Conservation (phyloP, 345 rosid species). For the Acer yangbiense region DNA sequence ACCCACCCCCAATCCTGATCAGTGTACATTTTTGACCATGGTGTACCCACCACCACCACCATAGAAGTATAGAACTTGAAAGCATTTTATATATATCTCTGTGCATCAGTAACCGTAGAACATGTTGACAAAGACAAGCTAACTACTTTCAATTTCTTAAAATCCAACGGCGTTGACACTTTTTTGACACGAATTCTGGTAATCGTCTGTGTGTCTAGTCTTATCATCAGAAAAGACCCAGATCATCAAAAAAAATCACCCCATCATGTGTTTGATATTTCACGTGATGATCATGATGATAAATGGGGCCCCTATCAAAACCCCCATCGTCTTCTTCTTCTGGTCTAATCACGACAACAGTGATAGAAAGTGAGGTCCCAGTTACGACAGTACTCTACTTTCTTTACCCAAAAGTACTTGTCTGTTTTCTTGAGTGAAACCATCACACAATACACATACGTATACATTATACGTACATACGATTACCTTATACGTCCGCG, state of each 20-base stretch:
- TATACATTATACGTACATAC: background rate
- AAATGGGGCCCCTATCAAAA: background rate
- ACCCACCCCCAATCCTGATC: conserved; percentile 15
- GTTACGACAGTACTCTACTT: background rate
- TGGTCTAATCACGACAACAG: conserved; percentile 32
- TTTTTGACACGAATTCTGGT: conserved; percentile 32
- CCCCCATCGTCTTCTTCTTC: background rate
- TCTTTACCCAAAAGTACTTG: conserved; percentile 20
- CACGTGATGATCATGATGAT: conserved; percentile 19
- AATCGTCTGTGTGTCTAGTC: conserved; percentile 26
- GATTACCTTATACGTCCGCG: background rate
- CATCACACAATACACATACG: too few species aligned
- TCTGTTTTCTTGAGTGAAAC: conserved; percentile 11
- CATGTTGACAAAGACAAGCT: conserved; percentile 39
- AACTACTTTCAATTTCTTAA: conserved; percentile 28
- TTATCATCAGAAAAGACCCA: conserved; percentile 31
- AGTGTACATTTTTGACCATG: background rate
- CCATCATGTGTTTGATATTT: conserved; percentile 15
- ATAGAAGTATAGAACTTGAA: background rate
- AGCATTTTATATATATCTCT: background rate
- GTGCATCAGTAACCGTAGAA: conserved; percentile 9
- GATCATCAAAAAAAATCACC: background rate
- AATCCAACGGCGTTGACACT: conserved; percentile 54
- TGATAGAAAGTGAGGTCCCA: conserved; percentile 22
- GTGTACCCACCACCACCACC: background rate